These are phyloP conservation scores for Arxiozyma telluris DNA, from an alignment of 1,139 yeast genomes.

Conservation along the genomic window DNA sequence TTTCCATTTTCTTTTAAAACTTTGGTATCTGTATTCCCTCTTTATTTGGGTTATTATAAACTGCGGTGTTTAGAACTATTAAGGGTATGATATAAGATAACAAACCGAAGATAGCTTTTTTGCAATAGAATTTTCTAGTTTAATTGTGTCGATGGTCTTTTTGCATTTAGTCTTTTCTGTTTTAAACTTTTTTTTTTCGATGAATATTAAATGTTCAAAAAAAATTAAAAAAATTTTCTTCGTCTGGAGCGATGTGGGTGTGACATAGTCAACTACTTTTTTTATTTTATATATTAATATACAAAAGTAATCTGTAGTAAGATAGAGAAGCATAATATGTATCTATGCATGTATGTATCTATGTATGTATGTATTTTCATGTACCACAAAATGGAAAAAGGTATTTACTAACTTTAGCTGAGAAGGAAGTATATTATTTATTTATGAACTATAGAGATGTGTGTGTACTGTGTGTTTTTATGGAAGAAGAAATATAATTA, in stretches of 20 bases:
- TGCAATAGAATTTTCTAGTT: neutral
- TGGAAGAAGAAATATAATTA: neutral
- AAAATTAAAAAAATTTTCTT: conserved; percentile 1
- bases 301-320: no score
- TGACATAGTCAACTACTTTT: neutral
- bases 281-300: no score
- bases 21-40: neutral
- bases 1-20: conserved; percentile 27
- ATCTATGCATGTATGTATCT: no score
- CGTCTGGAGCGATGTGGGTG: neutral
- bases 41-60: neutral
- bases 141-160: neutral
- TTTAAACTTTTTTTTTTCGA: neutral
- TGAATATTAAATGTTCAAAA: neutral
- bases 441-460: neutral
- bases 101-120: no score
- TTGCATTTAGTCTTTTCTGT: neutral
- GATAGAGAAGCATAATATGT: neutral
- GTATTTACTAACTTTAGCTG: neutral
- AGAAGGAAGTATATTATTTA: no score
- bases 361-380: no score
- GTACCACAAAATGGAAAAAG: no score
- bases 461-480: neutral
- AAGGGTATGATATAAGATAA: no score
- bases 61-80: neutral